Base-by-base conservation (phyloP, 2,329 filamentous ascomycete species). In the Gliomastix tumulicola region DNA sequence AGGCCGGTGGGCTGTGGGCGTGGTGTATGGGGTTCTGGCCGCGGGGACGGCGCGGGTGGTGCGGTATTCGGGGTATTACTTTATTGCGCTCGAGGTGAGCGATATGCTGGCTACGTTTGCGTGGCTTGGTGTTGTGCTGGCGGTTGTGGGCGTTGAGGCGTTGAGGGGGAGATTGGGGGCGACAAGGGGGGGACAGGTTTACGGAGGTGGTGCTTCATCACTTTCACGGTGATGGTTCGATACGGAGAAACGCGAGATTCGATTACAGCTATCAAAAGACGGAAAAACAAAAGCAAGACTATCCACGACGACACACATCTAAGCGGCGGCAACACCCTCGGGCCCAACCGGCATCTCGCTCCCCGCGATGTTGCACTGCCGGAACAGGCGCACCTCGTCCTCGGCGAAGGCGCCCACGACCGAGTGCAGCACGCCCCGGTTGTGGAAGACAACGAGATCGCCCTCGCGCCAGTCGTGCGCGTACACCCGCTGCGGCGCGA, bases 311-410 rank as follows among this genome's bases (percentile, higher is more conserved):
- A n/a, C n/a, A n/a, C n/a, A n/a, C n/a, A n/a, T 28, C 17, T 28
- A 28, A 28, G 25, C 25, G 18, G 30, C 30, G n/a, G 7, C 30
- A 12, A 17, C 15, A 7, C 15, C 12, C 15, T 16, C 30, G 22
- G 74, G 73, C 0, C 75, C 76, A 35, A 69, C 50, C 7, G 77
- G 76, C 25, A 71, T 55, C 43, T 70, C 59, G 41, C 72, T 82
- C 4, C 73, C 78, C n/a, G 84, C 83, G 56, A 88, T 67, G 54
- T 89, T 88, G 59, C 84, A 89, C 64, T 89, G 84, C 43, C 84
- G 65, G 53, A 89, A 88, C 41, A 89, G 55, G 31, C 84, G 62
- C 21, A 88, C 76, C 63, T 88, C 83, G n/a, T 83, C 74, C 34
- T 80, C 73, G 7, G 71, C 69, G 57, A 89, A 88, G 2, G 80